Base-by-base conservation (phyloP, 805 yeast species). In the Brettanomyces naardenensis region DNA sequence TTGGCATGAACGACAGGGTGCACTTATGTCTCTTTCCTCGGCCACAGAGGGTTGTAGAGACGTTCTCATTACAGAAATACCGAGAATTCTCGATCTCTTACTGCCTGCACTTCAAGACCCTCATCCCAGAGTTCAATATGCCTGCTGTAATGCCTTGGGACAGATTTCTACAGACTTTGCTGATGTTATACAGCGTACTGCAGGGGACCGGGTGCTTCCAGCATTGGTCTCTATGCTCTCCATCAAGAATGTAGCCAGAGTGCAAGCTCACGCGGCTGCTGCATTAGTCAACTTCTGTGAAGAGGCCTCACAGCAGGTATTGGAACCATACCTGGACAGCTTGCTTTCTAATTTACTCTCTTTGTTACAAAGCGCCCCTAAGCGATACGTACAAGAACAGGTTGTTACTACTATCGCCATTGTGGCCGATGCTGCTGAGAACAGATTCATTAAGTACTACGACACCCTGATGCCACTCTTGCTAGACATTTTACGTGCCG, bases 21-120 rank as follows among this genome's bases (percentile, higher is more conserved):
- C 97, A 2, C 65, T 92, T 39, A 92, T 92, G 97, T 97, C 97
- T 0, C 66, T 92, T 20, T 88, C 97, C 0, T 80, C 95, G 4
- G 95, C 95, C 18, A 97, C 97, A 28, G 98, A 92, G 65, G 98
- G 98, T 36, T 90, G 97, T 62, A 72, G 86, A 35, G 97, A 89
- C 47, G 87, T 83, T 11, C 69, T 92, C 61, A 81, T 85, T 34
- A 66, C 74, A 23, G 95, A 88, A 56, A 82, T 87, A 35, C 84
- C 88, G 42, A 77, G 75, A 52, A 76, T 92, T 33, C 65, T 92
- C 47, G 94, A 85, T 50, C 70, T 90, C 76, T 79, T 92, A 25
- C 58, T 87, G 48, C 97, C 97, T 3, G 67, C 82, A n/a, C 67
- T 92, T 44, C 68, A 76, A 36, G 97, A 92, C 60, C 74, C 75